These are phyloP conservation scores for Mycosphaerelloides madeirae DNA, from an alignment of 2,329 filamentous ascomycete genomes.

Conservation along the genomic window DNA sequence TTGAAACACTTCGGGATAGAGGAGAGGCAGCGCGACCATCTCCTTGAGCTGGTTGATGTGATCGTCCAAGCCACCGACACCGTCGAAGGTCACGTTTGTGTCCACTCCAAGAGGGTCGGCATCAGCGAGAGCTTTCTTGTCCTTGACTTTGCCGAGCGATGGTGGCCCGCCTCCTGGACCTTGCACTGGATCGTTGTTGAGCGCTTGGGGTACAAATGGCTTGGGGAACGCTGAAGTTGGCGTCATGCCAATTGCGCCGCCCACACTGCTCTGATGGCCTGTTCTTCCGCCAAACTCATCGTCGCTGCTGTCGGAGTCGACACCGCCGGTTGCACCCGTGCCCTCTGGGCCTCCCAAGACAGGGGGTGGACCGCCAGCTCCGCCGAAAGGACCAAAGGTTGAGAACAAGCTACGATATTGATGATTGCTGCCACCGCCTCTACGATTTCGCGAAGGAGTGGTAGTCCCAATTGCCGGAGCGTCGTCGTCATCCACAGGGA, in stretches of 20 bases:
- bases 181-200: constrained; percentile 54
- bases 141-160: constrained; percentile 84
- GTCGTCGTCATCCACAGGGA: constrained; percentile 71
- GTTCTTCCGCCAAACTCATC: constrained; percentile 63
- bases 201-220: constrained; percentile 52
- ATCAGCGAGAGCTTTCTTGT: constrained; percentile 85
- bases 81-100: constrained; percentile 85
- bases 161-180: constrained; percentile 60
- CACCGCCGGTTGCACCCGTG: constrained; percentile 67
- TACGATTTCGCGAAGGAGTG: constrained; percentile 56
- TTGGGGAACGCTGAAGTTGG: constrained; percentile 50
- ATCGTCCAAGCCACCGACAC: constrained; percentile 84
- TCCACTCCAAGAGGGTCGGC: constrained; percentile 93
- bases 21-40: constrained; percentile 90
- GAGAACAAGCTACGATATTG: constrained; percentile 78
- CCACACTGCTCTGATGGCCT: constrained; percentile 50
- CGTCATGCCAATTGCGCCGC: constrained; percentile 62
- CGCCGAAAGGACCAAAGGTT: constrained; percentile 88
- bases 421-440: constrained; percentile 53
- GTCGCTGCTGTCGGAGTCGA: constrained; percentile 94
- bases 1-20: constrained; percentile 91
- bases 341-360: constrained; percentile 71
- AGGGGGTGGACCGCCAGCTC: constrained; percentile 67
- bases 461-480: constrained; percentile 61
- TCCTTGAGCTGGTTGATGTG: constrained; percentile 98